Evolutionary conservation across 31 red algal genomes (phyloP).

Genomic region (Porphyra umbilicalis): DNA sequence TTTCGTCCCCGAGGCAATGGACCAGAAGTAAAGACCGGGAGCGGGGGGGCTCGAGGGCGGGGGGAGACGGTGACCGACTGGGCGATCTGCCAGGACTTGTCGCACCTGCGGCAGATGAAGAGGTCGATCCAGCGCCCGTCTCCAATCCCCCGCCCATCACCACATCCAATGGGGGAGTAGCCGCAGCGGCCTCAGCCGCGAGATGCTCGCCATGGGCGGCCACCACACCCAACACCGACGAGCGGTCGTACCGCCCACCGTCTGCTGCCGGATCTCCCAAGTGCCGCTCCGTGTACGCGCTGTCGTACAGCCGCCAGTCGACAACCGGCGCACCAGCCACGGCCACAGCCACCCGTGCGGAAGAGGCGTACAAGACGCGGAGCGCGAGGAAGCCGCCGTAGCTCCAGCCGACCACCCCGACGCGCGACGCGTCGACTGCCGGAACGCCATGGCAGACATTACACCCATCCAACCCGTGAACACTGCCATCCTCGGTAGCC

Average conservation of each 20-base stretch:
- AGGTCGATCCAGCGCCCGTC: too few species aligned
- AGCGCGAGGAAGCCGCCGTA: constrained; percentile 35
- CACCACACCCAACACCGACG: constrained; percentile 5
- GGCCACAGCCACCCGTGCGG: constrained; percentile 3
- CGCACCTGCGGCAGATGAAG: too few species aligned
- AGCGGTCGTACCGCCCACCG: constrained; percentile 5
- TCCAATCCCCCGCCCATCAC: too few species aligned
- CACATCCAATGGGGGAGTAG: too few species aligned
- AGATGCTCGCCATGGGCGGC: neutral
- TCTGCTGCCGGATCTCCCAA: constrained; percentile 11
- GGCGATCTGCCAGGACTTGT: too few species aligned
- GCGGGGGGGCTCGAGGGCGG: neutral
- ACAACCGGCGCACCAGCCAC: constrained; percentile 36
- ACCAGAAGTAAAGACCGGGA: constrained; percentile 6
- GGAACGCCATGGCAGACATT: too few species aligned
- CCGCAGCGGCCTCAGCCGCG: neutral
- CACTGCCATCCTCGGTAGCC: too few species aligned
- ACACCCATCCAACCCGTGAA: too few species aligned
- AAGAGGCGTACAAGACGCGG: neutral
- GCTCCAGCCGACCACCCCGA: constrained; percentile 40
- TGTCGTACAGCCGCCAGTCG: constrained; percentile 29
- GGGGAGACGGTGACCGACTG: neutral
- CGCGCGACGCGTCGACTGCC: constrained; percentile 16
- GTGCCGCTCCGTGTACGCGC: constrained; percentile 35
- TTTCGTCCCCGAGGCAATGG: constrained; percentile 35